Evolutionary conservation across 495 filamentous ascomycete species (phyloP), one percentile per base, ranked within the genome.

Genomic region (Penicillium manginii): DNA sequence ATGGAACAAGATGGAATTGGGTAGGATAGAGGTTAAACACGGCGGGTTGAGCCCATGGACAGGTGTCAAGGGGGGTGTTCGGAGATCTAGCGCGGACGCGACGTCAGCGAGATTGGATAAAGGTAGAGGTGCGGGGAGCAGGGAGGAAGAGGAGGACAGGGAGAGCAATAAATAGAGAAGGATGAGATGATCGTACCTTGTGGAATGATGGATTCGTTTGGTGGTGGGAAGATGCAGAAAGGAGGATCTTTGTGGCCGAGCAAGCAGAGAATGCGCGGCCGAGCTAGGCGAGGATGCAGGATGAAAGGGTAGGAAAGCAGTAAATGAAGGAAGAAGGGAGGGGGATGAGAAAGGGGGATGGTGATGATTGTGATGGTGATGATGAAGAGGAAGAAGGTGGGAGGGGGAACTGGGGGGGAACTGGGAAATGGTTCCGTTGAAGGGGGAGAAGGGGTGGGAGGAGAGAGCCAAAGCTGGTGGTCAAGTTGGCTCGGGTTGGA

Each of bases 181-280:
- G 40, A 51, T 47, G 40, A 52, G 61, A 58, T 52, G 58, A 52
- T 61, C 50, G 52, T 68, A 70, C 67, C 65, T 50, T 52, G 49
- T 64, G 60, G 60, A 43, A 49, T 46, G 67, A 70, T 70, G 62
- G 50, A 57, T 62, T 46, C 60, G 62, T 59, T 71, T 69, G 59
- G 67, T 67, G 64, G 66, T 73, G 69, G 62, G 64, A 61, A 62
- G 65, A 60, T 69, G 64, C 67, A 66, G 60, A 62, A 58, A 55
- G 63, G 51, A 60, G 60, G 65, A 66, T 62, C 59, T 63, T 68
- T 61, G 59, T 65, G 59, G 55, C 62, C 62, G 61, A 57, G 64
- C 61, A 69, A 63, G 65, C 63, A 70, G 67, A 70, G 65, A 68
- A 70, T 68, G 67, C 67, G 67, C 67, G 66, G 61, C 50, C 54